Base-by-base conservation (phyloP, 1,139 yeast genomes). In the Suzukiozyma palmioleophila region DNA sequence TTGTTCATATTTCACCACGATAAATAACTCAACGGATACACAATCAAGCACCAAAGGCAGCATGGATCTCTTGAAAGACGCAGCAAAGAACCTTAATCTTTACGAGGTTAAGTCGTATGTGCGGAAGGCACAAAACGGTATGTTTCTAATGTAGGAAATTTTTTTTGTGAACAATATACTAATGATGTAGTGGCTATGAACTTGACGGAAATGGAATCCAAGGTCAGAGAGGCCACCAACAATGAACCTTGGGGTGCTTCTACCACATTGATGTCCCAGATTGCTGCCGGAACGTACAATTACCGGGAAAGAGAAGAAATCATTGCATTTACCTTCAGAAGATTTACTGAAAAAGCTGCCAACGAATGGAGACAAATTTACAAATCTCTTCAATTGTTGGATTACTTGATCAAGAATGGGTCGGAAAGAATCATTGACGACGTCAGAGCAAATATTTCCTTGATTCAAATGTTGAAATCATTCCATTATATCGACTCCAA, bases 181-280 rank as follows among this genome's bases (percentile, higher is more conserved):
- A 43, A 37, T 48, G 13, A n/a, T 28, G 26, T 47, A 66, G 75
- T 88, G 32, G 96, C 95, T 50, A 79, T 89, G 75, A 92, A 90
- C 64, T 82, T 87, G 62, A 87, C 96, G 10, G 97, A 88, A 49
- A 89, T 87, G 84, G 98, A 92, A 65, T 84, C 96, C 36, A 89
- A 86, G 62, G 98, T 89, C 15, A 81, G 98, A 47, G 97, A 92
- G 62, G 97, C 97, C 35, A 92, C 98, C 41, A 92, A 92, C 60
- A 92, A 92, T 59, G 99, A 92, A 62, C 98, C 98, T 2, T 92
- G 99, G 99, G 98, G 98, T n/a, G 95, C 97, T 3, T 81, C 95
- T 2, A 77, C 94, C 4, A 78, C 96, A 2, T 67, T 86, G 57
- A 92, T 94, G 97, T 85, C 84, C 46, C 94, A 89, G 57, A 92